Evolutionary conservation across 192 early-diverging fungal species (phyloP), one percentile per base, ranked within the genome.

Genomic region (Dispira simplex): DNA sequence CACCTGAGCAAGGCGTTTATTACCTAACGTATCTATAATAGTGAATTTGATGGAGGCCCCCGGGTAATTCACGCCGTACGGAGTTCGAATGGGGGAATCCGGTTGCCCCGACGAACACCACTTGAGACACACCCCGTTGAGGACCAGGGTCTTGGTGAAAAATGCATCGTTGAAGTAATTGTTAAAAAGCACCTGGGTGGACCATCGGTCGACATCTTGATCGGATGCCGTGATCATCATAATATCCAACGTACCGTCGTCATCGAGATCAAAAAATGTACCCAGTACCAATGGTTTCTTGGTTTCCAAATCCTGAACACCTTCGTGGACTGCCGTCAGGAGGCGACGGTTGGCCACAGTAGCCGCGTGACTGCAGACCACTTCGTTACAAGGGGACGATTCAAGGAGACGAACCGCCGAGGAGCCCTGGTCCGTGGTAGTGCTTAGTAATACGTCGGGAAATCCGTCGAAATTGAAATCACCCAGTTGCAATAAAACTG

Each of bases 81-180:
- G 86, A n/a, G 69, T 62, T 11, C 57, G 68, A 45, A 64, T 66
- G 9, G 81, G 70, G 53, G 73, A 72, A 23, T 66, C 67, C 25
- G 63, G 63, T 18, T 70, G 43, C 26, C 59, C 73, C 10, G 23
- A 51, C 2, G 82, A 70, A 26, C 80, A 81, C 72, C 77, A 77
- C 1, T 70, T 76, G 8, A 79, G 69, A 57, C 83, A 79, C 9
- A 86, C 85, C 47, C 80, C 84, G 57, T 82, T 85, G 49, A 81
- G 85, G 8, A 86, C 81, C 64, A 69, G 62, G 0, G 89, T 82
- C 69, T 94, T 95, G 65, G 95, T 72, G 71, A 97, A 97, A 64
- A 95, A 95, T 13, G 91, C 94, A 70, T 97, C 94, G 62, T 86
- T 90, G 67, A 88, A 92, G 65, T 87, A 93, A 65, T 91, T 91